Evolutionary conservation across 306 rosid species (phyloP), one percentile per base, ranked within the genome.

Genomic region (Vachellia pachyceras): DNA sequence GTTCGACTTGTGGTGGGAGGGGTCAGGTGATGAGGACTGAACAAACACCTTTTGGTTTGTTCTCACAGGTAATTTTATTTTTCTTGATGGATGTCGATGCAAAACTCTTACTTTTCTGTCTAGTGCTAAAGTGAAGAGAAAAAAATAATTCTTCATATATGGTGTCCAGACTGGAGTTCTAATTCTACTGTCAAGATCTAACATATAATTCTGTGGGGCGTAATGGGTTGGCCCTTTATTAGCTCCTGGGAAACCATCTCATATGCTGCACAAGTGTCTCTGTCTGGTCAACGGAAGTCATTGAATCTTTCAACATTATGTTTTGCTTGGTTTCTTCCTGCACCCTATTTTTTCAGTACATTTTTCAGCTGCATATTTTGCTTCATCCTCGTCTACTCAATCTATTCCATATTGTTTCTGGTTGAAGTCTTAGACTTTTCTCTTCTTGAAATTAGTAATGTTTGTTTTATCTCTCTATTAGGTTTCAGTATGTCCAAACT

Each of bases 11-110:
- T 89, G 99, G 99, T 79, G 99, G 99, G 69, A 93, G 99, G 86
- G 99, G 99, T 85, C 99, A 95, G 85, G 97, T 95, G 86, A 95
- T 95, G 99, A 95, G 94, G 89, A 91, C 99, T 47, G 99, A 95
- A 84, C 99, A 93, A 86, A 95, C 99, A 79, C 99, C 99, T 85
- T 95, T 95, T 83, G 99, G 99, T 79, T 37, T 95, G 92, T 95
- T 95, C 89, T 95, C 98, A 29, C 98, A 95, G 99, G 99, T 95
- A 85, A 77, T 50, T 78, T 72, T 79, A 58, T 22, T 79, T 65
- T 66, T 58, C 79, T 60, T 49, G 41, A 50, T 70, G 72, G 57
- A 42, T 75, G 73, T 70, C 23, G 52, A 64, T 69, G 35, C 80
- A 5, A n/a, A 17, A 39, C 52, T 79, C 46, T 45, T 57, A 3